phyloP scores from a whole-genome alignment of 2,329 filamentous ascomycete species.

The Atkinsonella texensis region DNA sequence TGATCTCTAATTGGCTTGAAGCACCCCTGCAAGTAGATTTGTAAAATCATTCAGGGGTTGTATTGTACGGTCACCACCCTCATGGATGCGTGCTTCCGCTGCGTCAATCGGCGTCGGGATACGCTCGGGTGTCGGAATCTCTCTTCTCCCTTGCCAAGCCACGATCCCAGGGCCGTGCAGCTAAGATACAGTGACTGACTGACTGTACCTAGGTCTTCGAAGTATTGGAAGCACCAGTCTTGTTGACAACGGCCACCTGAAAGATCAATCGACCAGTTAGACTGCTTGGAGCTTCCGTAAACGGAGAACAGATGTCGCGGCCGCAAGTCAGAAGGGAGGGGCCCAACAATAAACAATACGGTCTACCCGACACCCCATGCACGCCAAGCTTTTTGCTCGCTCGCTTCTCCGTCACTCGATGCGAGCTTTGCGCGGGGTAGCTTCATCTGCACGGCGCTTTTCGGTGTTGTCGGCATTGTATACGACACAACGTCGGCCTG shows the following conservation, averaged over 20 bases:
- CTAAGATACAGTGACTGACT: too few species aligned
- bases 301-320: background rate
- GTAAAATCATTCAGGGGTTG: too few species aligned
- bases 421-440: slow-evolving; percentile 4
- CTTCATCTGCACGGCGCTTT: slow-evolving; percentile 1
- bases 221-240: background rate
- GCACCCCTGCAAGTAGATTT: too few species aligned
- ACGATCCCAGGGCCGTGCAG: background rate
- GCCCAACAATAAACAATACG: too few species aligned
- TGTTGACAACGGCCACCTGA: background rate
- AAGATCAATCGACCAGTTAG: background rate
- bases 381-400: too few species aligned
- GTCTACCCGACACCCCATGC: background rate
- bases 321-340: too few species aligned
- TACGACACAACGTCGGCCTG: too few species aligned
- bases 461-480: slow-evolving; percentile 4
- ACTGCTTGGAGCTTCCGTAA: slow-evolving; percentile 1
- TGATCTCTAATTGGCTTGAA: too few species aligned
- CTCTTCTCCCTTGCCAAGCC: background rate
- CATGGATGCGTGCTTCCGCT: background rate
- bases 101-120: slow-evolving; percentile 1
- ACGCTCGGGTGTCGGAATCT: slow-evolving; percentile 3
- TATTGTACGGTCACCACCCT: too few species aligned
- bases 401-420: background rate
- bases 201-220: too few species aligned